Percentiles rank a stretch among this genome's conserved stretches.
Evolutionary conservation across 495 filamentous ascomycete species (phyloP).

Genomic region (Cercophora newfieldiana): DNA sequence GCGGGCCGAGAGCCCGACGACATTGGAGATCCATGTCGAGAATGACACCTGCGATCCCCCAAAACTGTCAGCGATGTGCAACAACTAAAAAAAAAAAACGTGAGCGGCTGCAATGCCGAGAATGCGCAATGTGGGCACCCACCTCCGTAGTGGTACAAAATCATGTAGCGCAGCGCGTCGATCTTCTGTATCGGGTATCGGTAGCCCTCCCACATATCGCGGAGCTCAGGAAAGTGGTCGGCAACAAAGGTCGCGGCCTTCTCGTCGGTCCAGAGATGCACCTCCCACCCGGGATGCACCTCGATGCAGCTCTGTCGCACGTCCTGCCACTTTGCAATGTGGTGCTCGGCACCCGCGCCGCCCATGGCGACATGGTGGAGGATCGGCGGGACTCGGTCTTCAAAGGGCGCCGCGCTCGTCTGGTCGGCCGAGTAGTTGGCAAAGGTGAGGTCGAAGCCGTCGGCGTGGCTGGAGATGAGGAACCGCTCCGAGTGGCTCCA

Average conservation of each 20-base stretch:
- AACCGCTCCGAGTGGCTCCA: slow-evolving; percentile 24
- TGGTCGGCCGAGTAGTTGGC: slow-evolving; percentile 37
- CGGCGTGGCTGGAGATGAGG: slow-evolving; percentile 30
- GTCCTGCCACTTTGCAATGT: slow-evolving; percentile 31
- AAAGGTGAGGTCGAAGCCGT: slow-evolving; percentile 44
- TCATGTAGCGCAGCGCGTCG: slow-evolving; percentile 41
- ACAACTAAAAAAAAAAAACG: too few relatives aligned
- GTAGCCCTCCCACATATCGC: slow-evolving; percentile 32
- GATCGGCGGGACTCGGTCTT: slow-evolving; percentile 38
- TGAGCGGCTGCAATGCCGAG: not conserved
- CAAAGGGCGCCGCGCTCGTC: slow-evolving; percentile 29
- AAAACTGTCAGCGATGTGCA: not conserved
- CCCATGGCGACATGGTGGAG: slow-evolving; percentile 44
- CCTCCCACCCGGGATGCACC: slow-evolving; percentile 40
- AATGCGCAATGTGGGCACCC: not conserved
- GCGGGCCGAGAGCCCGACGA: slow-evolving; percentile 39
- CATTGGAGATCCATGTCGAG: slow-evolving; percentile 48
- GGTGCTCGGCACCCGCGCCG: slow-evolving; percentile 17
- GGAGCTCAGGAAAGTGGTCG: slow-evolving; percentile 33
- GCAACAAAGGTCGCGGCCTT: slow-evolving; percentile 31
- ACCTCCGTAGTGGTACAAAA: slow-evolving; percentile 41
- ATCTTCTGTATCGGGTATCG: slow-evolving; percentile 38
- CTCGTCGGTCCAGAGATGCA: slow-evolving; percentile 40
- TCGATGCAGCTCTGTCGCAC: slow-evolving; percentile 40
- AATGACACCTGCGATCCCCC: slow-evolving; percentile 29